Evolutionary conservation across 2,329 filamentous ascomycete genomes (phyloP).

Genomic region (Aspergillus pseudoglaucus): DNA sequence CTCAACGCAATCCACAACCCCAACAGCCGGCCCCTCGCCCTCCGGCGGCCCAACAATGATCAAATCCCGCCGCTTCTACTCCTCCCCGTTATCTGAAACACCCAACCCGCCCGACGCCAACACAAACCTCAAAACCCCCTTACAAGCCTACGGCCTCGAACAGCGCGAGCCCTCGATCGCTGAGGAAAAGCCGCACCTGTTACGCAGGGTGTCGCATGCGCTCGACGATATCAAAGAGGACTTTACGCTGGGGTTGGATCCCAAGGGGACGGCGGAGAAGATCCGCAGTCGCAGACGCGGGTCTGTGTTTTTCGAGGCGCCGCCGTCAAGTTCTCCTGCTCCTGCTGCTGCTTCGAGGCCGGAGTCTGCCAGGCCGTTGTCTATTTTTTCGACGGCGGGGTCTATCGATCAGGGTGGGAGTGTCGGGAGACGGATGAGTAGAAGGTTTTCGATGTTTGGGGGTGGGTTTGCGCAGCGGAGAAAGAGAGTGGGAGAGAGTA

Average conservation of each 20-base stretch:
- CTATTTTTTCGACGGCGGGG: conserved; percentile 14
- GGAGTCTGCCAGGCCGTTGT: conserved; percentile 15
- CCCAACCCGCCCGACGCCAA: conserved; percentile 15
- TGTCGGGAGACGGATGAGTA: conserved; percentile 17
- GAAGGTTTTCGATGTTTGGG: conserved; percentile 18
- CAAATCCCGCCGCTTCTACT: conserved; percentile 29
- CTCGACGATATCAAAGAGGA: conserved; percentile 32
- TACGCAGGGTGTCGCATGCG: conserved; percentile 29
- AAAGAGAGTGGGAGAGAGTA: conserved; percentile 16
- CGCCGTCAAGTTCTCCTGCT: conserved; percentile 4
- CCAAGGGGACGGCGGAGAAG: conserved; percentile 16
- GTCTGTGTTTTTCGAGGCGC: conserved; percentile 12
- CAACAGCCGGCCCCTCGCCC: background rate
- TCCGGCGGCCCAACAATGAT: background rate
- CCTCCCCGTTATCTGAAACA: conserved; percentile 23
- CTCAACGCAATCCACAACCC: conserved; percentile 3
- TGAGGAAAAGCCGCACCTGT: conserved; percentile 19
- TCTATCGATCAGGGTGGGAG: conserved; percentile 10
- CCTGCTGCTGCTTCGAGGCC: conserved; percentile 1
- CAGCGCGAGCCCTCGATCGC: conserved; percentile 27
- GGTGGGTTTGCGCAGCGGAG: conserved; percentile 5
- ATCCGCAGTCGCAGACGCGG: conserved; percentile 16
- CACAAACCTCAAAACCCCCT: conserved; percentile 14
- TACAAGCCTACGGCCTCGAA: conserved; percentile 28
- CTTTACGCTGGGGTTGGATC: conserved; percentile 19